Evolutionary conservation across 1,284 basidiomycete genomes (phyloP), one percentile per base, ranked within the genome.

Genomic region (Polyporus tsugae): DNA sequence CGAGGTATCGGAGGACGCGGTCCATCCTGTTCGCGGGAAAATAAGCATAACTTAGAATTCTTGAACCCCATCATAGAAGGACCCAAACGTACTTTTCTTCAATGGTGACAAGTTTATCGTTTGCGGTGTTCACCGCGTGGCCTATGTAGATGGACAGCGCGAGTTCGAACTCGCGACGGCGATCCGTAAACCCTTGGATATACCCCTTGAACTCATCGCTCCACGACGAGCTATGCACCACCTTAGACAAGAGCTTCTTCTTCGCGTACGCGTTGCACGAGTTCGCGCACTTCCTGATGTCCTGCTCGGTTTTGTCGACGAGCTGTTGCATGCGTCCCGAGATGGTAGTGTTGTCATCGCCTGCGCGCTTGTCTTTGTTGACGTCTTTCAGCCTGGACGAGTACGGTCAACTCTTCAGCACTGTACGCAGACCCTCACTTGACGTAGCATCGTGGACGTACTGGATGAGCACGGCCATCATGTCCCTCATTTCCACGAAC

Each of bases 401-500:
- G 29, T 55, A 13, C n/a, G 4, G 22, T 9, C 5, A 49, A 19
- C 22, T 49, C 46, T 6, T 55, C 33, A 55, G 33, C 17, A 33
- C 6, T 10, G 1, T 4, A 55, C 29, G 52, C 29, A 29, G 6
- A 33, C 7, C 29, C 19, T 2, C 2, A 22, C 9, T 22, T 9
- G 6, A 49, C 3, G n/a, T 10, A 15, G 7, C 11, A 52, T 10
- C 4, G 6, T 42, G 6, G 4, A 76, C 63, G 25, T 64, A 85
- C 84, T 82, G 78, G n/a, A 83, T 77, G 38, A 86, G 77, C 0
- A 79, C 77, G 7, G 71, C 72, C 80, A 86, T 83, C 80, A 84
- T 82, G 44, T 82, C 80, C 66, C 80, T 80, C 83, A 86, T 86
- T 71, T 82, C 78, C 17, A 81, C 69, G 62, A 82, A 82, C 9